phyloP scores from a whole-genome alignment of 169 alveolate species.

The Babesia caballi region DNA sequence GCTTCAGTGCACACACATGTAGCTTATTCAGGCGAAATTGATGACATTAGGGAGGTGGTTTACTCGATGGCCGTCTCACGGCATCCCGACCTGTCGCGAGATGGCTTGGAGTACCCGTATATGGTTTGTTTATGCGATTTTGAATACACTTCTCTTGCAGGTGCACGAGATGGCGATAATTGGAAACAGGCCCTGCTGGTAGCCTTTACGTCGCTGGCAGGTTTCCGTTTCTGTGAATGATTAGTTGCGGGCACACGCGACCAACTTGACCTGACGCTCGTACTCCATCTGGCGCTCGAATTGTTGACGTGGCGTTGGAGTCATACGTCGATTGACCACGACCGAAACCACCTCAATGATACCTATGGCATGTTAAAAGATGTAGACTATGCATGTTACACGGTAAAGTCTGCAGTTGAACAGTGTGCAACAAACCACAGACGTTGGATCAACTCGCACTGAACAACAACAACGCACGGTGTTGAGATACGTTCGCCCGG shows the following conservation, averaged over 20 bases:
- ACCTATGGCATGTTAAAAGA: conserved; percentile 23
- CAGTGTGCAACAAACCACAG: too few relatives aligned
- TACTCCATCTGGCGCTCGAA: conserved; percentile 80
- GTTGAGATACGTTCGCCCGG: too few relatives aligned
- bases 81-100: conserved; percentile 79
- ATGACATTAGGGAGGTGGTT: conserved; percentile 85
- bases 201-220: conserved; percentile 7
- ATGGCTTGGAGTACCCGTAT: conserved; percentile 72
- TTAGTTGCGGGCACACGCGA: neutral
- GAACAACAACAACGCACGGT: too few relatives aligned
- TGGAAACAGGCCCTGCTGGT: conserved; percentile 82
- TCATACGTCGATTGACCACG: conserved; percentile 75
- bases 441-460: too few relatives aligned
- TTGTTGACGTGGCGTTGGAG: conserved; percentile 86
- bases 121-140: conserved; percentile 17
- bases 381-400: too few relatives aligned
- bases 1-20: neutral
- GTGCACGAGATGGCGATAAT: conserved; percentile 80
- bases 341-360: conserved; percentile 86
- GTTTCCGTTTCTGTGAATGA: neutral
- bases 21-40: conserved; percentile 71
- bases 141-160: neutral
- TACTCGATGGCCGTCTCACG: conserved; percentile 84
- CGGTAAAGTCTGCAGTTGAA: too few relatives aligned
- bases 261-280: conserved; percentile 65